Percentiles rank a stretch among this genome's conserved stretches.
Evolutionary conservation across 495 filamentous ascomycete genomes (phyloP).

Genomic region (Annulohypoxylon nitens): DNA sequence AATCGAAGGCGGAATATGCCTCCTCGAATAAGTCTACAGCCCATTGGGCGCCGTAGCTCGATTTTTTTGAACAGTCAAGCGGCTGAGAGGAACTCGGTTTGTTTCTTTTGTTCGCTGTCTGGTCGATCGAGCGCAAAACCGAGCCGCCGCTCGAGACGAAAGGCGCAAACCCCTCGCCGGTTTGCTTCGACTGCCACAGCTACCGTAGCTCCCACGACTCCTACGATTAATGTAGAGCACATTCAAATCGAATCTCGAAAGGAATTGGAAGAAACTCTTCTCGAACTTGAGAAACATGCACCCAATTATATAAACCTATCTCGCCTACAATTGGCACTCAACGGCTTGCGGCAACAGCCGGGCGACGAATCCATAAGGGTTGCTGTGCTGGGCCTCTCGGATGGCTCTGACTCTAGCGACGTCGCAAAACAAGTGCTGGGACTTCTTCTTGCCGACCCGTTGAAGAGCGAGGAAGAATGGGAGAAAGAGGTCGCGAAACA

Average conservation of each 20-base stretch:
- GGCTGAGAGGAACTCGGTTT: constrained; percentile 48
- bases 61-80: constrained; percentile 8
- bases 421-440: constrained; percentile 72
- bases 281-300: constrained; percentile 71
- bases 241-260: constrained; percentile 49
- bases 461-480: constrained; percentile 74
- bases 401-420: constrained; percentile 51
- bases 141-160: constrained; percentile 34
- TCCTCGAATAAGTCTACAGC: constrained; percentile 52
- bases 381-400: constrained; percentile 65
- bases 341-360: constrained; percentile 75
- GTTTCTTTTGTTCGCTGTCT: constrained; percentile 60
- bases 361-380: constrained; percentile 77
- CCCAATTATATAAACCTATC: constrained; percentile 78
- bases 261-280: constrained; percentile 72
- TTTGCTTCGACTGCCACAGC: constrained; percentile 26
- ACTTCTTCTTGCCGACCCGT: constrained; percentile 81
- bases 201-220: constrained; percentile 4
- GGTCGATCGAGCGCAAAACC: constrained; percentile 27
- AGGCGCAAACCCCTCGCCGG: constrained; percentile 35
- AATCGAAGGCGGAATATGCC: constrained; percentile 47
- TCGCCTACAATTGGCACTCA: constrained; percentile 82
- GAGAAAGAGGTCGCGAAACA: constrained; percentile 73
- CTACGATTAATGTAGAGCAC: constrained; percentile 15
- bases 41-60: constrained; percentile 34